Percentiles rank a stretch among this genome's conserved stretches.
Conservation (phyloP, 108 stramenopile genomes). For the Stephanodiscus minutulus region DNA sequence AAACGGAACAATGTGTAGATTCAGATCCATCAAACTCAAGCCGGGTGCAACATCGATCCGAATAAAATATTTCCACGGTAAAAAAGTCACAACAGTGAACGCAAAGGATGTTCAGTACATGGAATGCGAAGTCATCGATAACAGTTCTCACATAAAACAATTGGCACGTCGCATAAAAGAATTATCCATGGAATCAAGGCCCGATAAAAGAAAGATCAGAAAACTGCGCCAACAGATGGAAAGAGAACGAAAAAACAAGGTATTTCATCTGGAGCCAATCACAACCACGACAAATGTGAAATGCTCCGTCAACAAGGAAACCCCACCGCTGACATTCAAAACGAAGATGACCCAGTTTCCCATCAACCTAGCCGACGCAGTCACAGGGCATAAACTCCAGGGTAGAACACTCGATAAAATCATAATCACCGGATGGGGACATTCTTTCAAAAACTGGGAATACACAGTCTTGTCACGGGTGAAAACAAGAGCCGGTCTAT, state of each 20-base stretch:
- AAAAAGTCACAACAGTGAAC: constrained; percentile 20
- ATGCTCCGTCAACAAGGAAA: constrained; percentile 1
- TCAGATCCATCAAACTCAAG: constrained; percentile 13
- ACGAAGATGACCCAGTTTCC: constrained; percentile 18
- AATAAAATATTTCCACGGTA: constrained; percentile 21
- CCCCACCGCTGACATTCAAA: neutral
- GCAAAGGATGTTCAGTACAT: constrained; percentile 27
- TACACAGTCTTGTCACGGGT: constrained; percentile 3
- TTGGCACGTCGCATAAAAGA: neutral
- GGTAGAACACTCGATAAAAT: neutral
- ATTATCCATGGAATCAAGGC: constrained; percentile 5
- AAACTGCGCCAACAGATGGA: neutral
- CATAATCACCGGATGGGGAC: constrained; percentile 2
- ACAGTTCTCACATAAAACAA: constrained; percentile 7
- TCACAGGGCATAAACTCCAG: constrained; percentile 11
- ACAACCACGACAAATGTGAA: neutral
- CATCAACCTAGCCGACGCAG: constrained; percentile 19
- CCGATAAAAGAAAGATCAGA: constrained; percentile 8
- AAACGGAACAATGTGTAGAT: constrained; percentile 24
- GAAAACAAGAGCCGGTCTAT: neutral
- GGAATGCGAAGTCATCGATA: neutral
- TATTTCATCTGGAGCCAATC: neutral
- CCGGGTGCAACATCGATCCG: neutral
- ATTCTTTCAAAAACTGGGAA: neutral
- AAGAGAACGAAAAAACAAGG: neutral